Conservation (phyloP, 352 stramenopile species). For the Plasmopara halstedii region DNA sequence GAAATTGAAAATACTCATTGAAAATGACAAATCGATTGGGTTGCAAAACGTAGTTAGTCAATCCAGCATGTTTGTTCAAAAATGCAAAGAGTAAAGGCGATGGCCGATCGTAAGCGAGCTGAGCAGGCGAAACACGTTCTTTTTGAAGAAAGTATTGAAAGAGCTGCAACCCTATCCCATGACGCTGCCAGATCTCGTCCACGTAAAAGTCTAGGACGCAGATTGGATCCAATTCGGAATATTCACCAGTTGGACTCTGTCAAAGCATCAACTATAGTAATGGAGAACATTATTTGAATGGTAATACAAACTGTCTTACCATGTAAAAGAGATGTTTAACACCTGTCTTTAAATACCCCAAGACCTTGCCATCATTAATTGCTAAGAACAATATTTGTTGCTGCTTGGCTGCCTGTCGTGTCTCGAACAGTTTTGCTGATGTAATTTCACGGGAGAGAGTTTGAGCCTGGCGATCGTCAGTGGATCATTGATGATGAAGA, state of each 20-base stretch:
- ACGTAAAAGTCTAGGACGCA: slow-evolving; percentile 83
- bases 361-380: slow-evolving; percentile 14
- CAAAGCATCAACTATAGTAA: slow-evolving; percentile 6
- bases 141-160: slow-evolving; percentile 58
- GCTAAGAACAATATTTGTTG: slow-evolving; percentile 39
- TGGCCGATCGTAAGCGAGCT: slow-evolving; percentile 71
- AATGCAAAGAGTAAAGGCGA: slow-evolving; percentile 79
- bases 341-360: slow-evolving; percentile 60
- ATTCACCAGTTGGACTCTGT: slow-evolving; percentile 48
- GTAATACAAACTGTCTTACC: slow-evolving; percentile 25
- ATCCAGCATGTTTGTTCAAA: slow-evolving; percentile 53
- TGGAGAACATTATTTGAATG: not conserved
- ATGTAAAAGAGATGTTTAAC: slow-evolving; percentile 74
- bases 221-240: slow-evolving; percentile 62
- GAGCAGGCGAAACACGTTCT: slow-evolving; percentile 7
- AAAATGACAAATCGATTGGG: slow-evolving; percentile 86
- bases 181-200: slow-evolving; percentile 39
- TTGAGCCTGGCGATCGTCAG: slow-evolving; percentile 36
- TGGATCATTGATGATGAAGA: too few relatives aligned
- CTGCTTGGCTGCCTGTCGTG: slow-evolving; percentile 20
- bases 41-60: slow-evolving; percentile 47
- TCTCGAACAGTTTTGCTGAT: slow-evolving; percentile 31
- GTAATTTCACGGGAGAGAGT: slow-evolving; percentile 56
- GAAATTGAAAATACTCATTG: slow-evolving; percentile 47
- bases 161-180: slow-evolving; percentile 45